Percentiles rank a stretch among this genome's conserved stretches.
Conservation (phyloP, 352 stramenopile genomes). For the Globisporangium mamillatum region DNA sequence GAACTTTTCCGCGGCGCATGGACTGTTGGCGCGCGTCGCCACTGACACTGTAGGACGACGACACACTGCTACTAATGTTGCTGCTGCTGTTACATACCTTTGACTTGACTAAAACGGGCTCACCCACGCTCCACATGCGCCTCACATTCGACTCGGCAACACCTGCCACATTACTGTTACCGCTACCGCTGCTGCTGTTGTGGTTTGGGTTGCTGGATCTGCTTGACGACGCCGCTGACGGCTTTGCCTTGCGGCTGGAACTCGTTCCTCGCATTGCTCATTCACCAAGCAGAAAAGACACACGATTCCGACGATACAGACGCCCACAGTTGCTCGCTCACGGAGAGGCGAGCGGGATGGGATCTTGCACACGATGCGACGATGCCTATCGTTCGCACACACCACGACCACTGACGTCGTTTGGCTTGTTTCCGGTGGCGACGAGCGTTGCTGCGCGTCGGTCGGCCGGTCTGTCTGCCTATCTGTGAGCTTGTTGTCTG, state of each 20-base stretch:
- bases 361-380: neutral
- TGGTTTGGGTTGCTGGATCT: neutral
- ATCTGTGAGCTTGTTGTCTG: neutral
- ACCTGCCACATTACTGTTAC: neutral
- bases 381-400: neutral
- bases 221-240: constrained; percentile 8
- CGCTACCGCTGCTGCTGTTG: neutral
- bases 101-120: constrained; percentile 29
- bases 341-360: neutral
- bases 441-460: neutral
- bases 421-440: neutral
- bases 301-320: constrained; percentile 1
- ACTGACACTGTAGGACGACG: neutral
- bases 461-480: neutral
- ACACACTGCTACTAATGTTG: neutral
- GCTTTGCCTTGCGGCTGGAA: constrained; percentile 14
- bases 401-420: neutral
- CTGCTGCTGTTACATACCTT: constrained; percentile 2
- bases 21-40: constrained; percentile 11
- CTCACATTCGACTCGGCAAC: neutral
- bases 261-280: constrained; percentile 8
- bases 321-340: constrained; percentile 1
- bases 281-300: neutral
- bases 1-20: constrained; percentile 33
- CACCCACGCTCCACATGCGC: constrained; percentile 22